A percentile compares a stretch with the other conserved stretches of the same genome.
Conservation (phyloP, 129 eudicot genomes). For the Pseudognaphalium luteoalbum region DNA sequence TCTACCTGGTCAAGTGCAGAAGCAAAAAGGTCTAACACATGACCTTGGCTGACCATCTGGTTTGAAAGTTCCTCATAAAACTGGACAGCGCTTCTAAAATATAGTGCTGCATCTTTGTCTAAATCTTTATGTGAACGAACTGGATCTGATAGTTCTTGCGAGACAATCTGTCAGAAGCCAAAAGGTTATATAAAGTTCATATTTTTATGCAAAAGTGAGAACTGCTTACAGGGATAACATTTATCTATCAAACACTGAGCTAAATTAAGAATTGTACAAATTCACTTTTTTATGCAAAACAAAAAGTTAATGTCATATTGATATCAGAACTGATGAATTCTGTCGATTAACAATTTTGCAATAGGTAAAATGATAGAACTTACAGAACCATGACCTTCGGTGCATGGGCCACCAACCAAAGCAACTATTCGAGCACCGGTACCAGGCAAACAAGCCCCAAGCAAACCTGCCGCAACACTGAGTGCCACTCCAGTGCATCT, state of each 20-base stretch:
- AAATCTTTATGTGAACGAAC: conserved; percentile 90
- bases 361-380: background rate
- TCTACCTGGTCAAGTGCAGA: conserved; percentile 23
- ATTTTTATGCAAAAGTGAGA: background rate
- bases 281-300: too few species aligned
- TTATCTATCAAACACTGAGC: background rate
- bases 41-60: conserved; percentile 24
- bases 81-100: conserved; percentile 37
- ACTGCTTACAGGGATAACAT: background rate
- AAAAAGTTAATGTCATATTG: too few species aligned
- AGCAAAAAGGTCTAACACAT: conserved; percentile 23
- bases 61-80: conserved; percentile 20
- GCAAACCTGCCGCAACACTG: conserved; percentile 75
- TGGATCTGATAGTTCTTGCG: conserved; percentile 79
- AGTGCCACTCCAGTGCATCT: conserved; percentile 86
- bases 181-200: background rate
- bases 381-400: conserved; percentile 84
- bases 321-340: too few species aligned
- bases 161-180: conserved; percentile 55
- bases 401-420: conserved; percentile 85
- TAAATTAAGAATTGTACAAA: background rate
- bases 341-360: background rate
- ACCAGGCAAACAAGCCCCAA: conserved; percentile 66
- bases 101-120: conserved; percentile 81
- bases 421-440: conserved; percentile 69